Evolutionary conservation across 2,329 filamentous ascomycete genomes (phyloP), one percentile per base, ranked within the genome.

Genomic region (Aspergillus novoparasiticus): DNA sequence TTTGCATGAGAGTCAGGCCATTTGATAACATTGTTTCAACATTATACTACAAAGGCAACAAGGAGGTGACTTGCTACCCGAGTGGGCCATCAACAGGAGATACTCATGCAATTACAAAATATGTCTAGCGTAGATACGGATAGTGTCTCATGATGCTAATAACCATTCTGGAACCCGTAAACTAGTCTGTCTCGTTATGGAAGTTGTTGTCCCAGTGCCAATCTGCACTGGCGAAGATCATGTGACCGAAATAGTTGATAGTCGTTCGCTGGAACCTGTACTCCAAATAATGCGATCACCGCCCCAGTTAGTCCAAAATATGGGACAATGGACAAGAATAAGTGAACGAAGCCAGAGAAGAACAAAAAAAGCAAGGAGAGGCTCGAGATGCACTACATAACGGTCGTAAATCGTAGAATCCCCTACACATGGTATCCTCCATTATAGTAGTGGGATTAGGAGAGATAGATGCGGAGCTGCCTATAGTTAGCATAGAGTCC

Each of bases 401-500:
- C 28, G n/a, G 48, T 51, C 48, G 21, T 51, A 51, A 51, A 19
- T 51, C 48, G 48, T 51, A 51, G 28, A 21, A 12, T 11, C 19
- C 26, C 0, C 19, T 4, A 34, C 30, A 30, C 30, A 19, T 11
- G 28, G 19, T 16, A 11, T 51, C 48, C 30, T 51, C 30, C n/a
- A 55, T 3, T 12, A 10, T 11, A n/a, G n/a, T 39, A 39, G 21
- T 21, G 11, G 11, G 5, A 28, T 55, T 21, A 55, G 8, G 51
- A 55, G 32, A 55, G 51, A 19, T 55, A 55, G 23, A 55, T 55
- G 12, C 51, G 51, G 34, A 55, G 30, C 60, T 62, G 30, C 23
- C n/a, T 14, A 39, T 26, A 26, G 41, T 62, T 43, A 62, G 60
- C 34, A 21, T 23, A 55, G 26, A 4, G 2, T 36, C 19, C 14